Conservation (phyloP, 768 basidiomycete species). For the Artomyces pyxidatus region DNA sequence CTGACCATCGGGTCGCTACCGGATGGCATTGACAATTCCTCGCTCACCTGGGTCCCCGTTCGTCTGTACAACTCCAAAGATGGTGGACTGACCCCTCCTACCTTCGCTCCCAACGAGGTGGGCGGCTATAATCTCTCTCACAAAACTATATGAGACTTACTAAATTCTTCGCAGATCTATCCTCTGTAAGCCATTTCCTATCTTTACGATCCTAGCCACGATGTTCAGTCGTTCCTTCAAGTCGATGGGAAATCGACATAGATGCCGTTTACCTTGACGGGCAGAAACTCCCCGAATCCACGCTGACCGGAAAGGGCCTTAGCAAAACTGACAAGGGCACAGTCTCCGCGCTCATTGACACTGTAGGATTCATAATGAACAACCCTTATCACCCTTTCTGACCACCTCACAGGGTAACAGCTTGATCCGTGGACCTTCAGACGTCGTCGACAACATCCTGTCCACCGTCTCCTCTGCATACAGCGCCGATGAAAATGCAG, state of each 20-base stretch:
- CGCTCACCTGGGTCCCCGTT: slow-evolving; percentile 60
- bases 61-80: slow-evolving; percentile 42
- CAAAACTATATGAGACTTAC: slow-evolving; percentile 1
- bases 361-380: slow-evolving; percentile 30
- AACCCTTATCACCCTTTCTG: background rate
- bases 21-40: slow-evolving; percentile 34
- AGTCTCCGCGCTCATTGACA: slow-evolving; percentile 63
- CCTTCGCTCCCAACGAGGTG: slow-evolving; percentile 55
- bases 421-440: slow-evolving; percentile 56
- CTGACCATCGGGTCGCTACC: slow-evolving; percentile 65
- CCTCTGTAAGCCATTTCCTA: slow-evolving; percentile 7
- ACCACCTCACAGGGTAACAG: slow-evolving; percentile 55
- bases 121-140: too few relatives aligned
- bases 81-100: slow-evolving; percentile 48
- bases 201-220: background rate
- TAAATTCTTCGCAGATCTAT: slow-evolving; percentile 16
- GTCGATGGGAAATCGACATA: slow-evolving; percentile 57
- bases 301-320: slow-evolving; percentile 36
- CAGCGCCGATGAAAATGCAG: slow-evolving; percentile 1
- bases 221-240: background rate
- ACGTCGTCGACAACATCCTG: slow-evolving; percentile 9
- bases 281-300: slow-evolving; percentile 45
- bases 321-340: slow-evolving; percentile 25
- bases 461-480: slow-evolving; percentile 8
- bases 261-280: slow-evolving; percentile 71